Conservation (phyloP, 768 basidiomycete genomes). For the Collybia sordida region DNA sequence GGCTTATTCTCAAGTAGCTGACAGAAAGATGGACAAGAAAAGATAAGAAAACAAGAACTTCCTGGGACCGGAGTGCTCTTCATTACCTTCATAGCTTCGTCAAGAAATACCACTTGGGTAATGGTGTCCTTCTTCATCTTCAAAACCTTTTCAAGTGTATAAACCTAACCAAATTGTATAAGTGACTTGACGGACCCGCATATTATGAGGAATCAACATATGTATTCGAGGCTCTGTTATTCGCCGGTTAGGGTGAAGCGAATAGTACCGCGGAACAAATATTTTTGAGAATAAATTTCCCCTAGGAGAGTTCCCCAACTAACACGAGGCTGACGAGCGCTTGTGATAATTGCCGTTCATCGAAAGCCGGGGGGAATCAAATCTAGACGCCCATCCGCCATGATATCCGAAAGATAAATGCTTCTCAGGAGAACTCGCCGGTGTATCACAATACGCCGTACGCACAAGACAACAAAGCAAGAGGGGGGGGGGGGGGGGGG, state of each 20-base stretch:
- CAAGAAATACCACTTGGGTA: conserved; percentile 79
- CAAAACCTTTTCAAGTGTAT: conserved; percentile 92
- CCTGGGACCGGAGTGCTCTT: too few species aligned
- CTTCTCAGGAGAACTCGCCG: neutral
- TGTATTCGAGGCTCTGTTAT: neutral
- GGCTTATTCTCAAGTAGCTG: conserved; percentile 90
- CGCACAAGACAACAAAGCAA: neutral
- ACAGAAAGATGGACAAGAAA: neutral
- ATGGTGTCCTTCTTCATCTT: conserved; percentile 82
- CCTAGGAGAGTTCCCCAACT: neutral
- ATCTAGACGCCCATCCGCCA: conserved; percentile 1
- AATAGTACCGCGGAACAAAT: neutral
- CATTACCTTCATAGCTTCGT: conserved; percentile 88
- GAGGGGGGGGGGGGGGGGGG: neutral
- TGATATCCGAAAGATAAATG: neutral
- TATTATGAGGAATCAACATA: neutral
- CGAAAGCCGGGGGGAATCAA: neutral
- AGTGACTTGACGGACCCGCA: neutral
- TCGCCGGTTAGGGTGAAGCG: neutral
- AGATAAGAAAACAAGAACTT: neutral
- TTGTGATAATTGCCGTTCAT: conserved; percentile 9
- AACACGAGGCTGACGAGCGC: conserved; percentile 14
- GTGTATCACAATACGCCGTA: too few species aligned
- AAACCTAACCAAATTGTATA: conserved; percentile 55
- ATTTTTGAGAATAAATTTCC: neutral